Conservation (phyloP, 768 basidiomycete genomes). For the Termitomyces sp. region DNA sequence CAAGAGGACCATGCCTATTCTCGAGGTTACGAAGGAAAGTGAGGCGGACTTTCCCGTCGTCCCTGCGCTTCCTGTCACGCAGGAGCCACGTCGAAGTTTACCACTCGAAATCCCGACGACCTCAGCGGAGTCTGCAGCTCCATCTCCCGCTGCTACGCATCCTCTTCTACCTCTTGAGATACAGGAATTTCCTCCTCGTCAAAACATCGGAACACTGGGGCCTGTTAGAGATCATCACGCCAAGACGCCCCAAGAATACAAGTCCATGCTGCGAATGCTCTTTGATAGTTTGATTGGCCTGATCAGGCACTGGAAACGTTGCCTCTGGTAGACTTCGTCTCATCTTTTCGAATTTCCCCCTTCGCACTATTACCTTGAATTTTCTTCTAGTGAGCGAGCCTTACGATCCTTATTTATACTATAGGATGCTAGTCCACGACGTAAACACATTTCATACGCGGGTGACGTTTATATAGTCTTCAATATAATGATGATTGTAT, state of each 20-base stretch:
- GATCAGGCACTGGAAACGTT: slow-evolving; percentile 3
- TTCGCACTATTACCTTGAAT: not conserved
- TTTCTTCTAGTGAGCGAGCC: not conserved
- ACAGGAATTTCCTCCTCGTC: slow-evolving; percentile 3
- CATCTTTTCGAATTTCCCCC: not conserved
- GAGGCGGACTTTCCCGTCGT: no score
- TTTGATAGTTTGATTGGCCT: slow-evolving; percentile 1
- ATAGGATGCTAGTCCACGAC: not conserved
- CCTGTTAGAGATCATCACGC: slow-evolving; percentile 2
- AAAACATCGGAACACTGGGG: not conserved
- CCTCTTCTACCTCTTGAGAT: slow-evolving; percentile 5
- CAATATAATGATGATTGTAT: not conserved
- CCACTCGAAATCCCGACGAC: not conserved
- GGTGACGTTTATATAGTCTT: not conserved
- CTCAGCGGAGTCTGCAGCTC: slow-evolving; percentile 2
- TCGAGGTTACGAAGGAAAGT: not conserved
- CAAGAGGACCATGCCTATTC: not conserved
- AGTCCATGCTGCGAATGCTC: slow-evolving; percentile 4
- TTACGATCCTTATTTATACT: not conserved
- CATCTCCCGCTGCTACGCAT: slow-evolving; percentile 4
- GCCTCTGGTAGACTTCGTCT: not conserved
- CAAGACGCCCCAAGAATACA: slow-evolving; percentile 6
- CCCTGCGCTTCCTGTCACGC: not conserved
- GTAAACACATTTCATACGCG: not conserved
- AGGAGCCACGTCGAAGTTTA: not conserved